Conservation (phyloP, 1,284 basidiomycete genomes). For the Ganoderma meredithae region DNA sequence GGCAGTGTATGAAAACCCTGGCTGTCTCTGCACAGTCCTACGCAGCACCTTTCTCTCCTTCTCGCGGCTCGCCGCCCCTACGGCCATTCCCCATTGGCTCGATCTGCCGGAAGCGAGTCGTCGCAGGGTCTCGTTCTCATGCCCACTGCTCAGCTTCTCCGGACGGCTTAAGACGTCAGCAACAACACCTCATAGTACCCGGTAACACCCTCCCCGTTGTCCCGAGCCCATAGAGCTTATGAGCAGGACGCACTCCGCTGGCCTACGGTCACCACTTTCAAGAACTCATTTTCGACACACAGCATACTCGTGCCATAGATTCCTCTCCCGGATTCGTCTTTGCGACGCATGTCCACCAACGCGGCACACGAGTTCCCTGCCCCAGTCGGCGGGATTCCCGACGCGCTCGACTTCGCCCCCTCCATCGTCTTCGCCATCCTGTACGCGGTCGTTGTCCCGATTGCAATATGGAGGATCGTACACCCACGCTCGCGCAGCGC, state of each 20-base stretch:
- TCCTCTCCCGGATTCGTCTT: not conserved
- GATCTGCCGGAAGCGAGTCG: no score
- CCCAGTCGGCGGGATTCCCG: constrained; percentile 7
- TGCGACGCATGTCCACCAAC: not conserved
- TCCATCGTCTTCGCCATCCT: constrained; percentile 22
- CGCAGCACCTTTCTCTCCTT: no score
- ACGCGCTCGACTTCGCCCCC: not conserved
- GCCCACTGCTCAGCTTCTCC: no score
- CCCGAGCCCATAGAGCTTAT: not conserved
- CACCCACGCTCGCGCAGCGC: constrained; percentile 24
- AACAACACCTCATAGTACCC: not conserved
- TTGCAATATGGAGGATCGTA: constrained; percentile 27
- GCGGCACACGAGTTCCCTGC: constrained; percentile 12
- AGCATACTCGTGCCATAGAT: not conserved
- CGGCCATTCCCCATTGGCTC: no score
- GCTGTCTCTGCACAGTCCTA: no score
- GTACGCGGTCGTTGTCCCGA: constrained; percentile 28
- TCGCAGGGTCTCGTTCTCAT: no score
- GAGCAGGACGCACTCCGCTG: not conserved
- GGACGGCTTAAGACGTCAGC: no score
- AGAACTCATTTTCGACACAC: not conserved
- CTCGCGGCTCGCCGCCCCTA: no score
- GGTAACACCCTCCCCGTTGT: not conserved
- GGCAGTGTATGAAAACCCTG: no score
- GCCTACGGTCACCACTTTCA: not conserved